phyloP scores from a whole-genome alignment of 257 asterid species.

The Galeopsis tetrahit region DNA sequence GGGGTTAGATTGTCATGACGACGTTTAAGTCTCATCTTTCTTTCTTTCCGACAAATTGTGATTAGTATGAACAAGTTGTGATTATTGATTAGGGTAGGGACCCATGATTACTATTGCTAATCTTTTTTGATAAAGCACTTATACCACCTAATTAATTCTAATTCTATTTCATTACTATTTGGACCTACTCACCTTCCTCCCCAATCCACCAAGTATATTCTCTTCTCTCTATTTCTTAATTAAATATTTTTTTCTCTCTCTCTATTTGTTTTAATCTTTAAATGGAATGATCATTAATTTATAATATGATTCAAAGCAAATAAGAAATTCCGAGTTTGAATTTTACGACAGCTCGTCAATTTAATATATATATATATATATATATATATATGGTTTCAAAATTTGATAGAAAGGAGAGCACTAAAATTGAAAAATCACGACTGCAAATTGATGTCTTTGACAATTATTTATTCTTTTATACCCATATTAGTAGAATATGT shows the following conservation, averaged over 20 bases:
- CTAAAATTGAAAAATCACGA: too few relatives aligned
- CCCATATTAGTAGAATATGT: too few relatives aligned
- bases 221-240: background rate
- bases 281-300: too few relatives aligned
- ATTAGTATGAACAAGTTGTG: slow-evolving; percentile 37
- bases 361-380: too few relatives aligned
- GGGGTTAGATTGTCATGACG: slow-evolving; percentile 53
- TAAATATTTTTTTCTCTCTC: background rate
- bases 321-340: too few relatives aligned
- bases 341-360: too few relatives aligned
- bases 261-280: background rate
- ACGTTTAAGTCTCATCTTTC: slow-evolving; percentile 64
- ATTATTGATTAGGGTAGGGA: slow-evolving; percentile 38
- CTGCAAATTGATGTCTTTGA: too few relatives aligned
- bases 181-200: background rate
- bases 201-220: slow-evolving; percentile 17
- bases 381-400: too few relatives aligned
- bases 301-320: too few relatives aligned
- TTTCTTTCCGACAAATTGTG: slow-evolving; percentile 43
- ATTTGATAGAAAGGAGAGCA: too few relatives aligned
- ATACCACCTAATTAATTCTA: slow-evolving; percentile 39
- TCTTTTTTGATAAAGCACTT: slow-evolving; percentile 50
- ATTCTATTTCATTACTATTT: slow-evolving; percentile 8
- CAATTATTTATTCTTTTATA: too few relatives aligned
- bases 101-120: slow-evolving; percentile 55